Conservation (phyloP, 2,329 filamentous ascomycete species). For the Cadophora malorum region DNA sequence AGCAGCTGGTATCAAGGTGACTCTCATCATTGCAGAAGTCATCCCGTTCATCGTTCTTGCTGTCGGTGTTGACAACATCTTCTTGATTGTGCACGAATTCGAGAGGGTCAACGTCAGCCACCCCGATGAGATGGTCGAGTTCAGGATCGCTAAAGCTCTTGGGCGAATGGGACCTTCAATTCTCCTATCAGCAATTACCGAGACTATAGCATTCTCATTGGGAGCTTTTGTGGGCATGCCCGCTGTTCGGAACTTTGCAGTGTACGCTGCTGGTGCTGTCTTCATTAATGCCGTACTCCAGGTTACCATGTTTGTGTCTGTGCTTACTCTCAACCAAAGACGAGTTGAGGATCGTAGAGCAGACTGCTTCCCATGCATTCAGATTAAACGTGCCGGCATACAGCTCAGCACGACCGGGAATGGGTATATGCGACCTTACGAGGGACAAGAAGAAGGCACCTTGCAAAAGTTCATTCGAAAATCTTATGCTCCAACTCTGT, state of each 20-base stretch:
- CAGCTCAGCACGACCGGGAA: slow-evolving; percentile 70
- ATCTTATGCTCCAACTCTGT: slow-evolving; percentile 80
- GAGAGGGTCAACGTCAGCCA: slow-evolving; percentile 93
- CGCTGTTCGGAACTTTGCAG: slow-evolving; percentile 94
- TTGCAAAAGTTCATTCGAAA: slow-evolving; percentile 91
- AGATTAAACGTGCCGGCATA: slow-evolving; percentile 74
- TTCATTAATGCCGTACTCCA: slow-evolving; percentile 97
- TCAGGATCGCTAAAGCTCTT: slow-evolving; percentile 85
- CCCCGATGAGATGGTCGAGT: slow-evolving; percentile 85
- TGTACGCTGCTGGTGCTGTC: slow-evolving; percentile 94
- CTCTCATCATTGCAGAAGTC: slow-evolving; percentile 96
- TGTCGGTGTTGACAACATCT: slow-evolving; percentile 98
- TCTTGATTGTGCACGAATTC: slow-evolving; percentile 97
- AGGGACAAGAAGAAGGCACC: slow-evolving; percentile 78
- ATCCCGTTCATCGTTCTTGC: slow-evolving; percentile 97
- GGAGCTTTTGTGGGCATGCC: slow-evolving; percentile 97
- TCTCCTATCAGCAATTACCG: slow-evolving; percentile 90
- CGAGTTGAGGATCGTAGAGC: slow-evolving; percentile 87
- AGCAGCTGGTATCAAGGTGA: slow-evolving; percentile 89
- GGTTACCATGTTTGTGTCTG: slow-evolving; percentile 95
- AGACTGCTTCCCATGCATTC: slow-evolving; percentile 91
- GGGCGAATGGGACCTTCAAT: slow-evolving; percentile 98
- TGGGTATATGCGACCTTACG: slow-evolving; percentile 44
- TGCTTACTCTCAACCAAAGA: slow-evolving; percentile 88
- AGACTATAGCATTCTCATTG: slow-evolving; percentile 91